A percentile compares a stretch with the other conserved stretches of the same genome.
These are phyloP conservation scores for Cercospora zeae-maydis DNA, from an alignment of 2,329 filamentous ascomycete genomes.

Conservation along the genomic window DNA sequence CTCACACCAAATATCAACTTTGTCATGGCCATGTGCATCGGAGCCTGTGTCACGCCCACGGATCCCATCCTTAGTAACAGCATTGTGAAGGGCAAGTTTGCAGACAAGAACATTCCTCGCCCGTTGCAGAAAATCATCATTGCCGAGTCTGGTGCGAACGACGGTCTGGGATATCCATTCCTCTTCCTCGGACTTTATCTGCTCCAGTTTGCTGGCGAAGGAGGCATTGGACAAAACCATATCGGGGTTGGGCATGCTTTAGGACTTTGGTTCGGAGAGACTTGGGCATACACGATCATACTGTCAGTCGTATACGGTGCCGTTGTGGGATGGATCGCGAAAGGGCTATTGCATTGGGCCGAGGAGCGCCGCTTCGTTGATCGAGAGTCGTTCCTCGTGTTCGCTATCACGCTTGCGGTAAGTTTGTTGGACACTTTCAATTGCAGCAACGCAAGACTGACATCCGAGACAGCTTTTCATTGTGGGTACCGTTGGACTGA, in stretches of 20 bases:
- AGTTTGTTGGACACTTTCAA: constrained; percentile 31
- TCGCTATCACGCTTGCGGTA: constrained; percentile 75
- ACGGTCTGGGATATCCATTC: constrained; percentile 85
- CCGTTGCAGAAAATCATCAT: constrained; percentile 67
- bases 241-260: constrained; percentile 66
- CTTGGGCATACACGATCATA: constrained; percentile 77
- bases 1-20: constrained; percentile 69
- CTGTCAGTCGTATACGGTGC: constrained; percentile 75
- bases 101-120: constrained; percentile 82
- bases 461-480: constrained; percentile 62
- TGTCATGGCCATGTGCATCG: constrained; percentile 74
- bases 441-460: not conserved
- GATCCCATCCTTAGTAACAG: constrained; percentile 84
- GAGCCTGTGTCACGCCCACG: constrained; percentile 85
- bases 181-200: constrained; percentile 80
- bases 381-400: constrained; percentile 81
- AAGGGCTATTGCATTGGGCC: constrained; percentile 78
- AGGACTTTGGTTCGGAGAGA: constrained; percentile 78
- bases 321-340: constrained; percentile 73
- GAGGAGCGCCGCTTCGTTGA: constrained; percentile 79
- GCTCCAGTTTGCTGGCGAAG: constrained; percentile 67
- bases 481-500: constrained; percentile 77
- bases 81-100: constrained; percentile 91
- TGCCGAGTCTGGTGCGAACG: constrained; percentile 79
- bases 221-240: constrained; percentile 48